Percentiles rank a stretch among this genome's conserved stretches.
These are phyloP conservation scores for Trifolium subterraneum DNA, from an alignment of 306 rosid genomes.

Conservation along the genomic window DNA sequence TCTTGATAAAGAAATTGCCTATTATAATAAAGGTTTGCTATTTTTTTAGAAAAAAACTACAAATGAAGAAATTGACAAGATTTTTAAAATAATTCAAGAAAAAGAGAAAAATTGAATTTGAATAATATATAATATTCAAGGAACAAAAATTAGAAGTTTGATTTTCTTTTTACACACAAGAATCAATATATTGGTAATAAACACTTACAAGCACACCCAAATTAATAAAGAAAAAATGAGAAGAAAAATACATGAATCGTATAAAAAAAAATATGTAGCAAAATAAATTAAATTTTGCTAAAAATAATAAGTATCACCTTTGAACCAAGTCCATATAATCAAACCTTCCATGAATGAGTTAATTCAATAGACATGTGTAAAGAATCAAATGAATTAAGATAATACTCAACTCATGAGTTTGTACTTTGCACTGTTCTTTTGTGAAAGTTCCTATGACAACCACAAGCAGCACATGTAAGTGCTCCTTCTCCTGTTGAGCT, in stretches of 20 bases:
- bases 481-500: constrained; percentile 54
- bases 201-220: not conserved
- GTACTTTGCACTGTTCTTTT: constrained; percentile 62
- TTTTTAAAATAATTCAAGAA: not conserved
- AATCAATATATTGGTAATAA: not conserved
- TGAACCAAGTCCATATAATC: too few species aligned
- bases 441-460: constrained; percentile 88
- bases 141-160: not conserved
- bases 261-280: too few species aligned
- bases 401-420: constrained; percentile 8
- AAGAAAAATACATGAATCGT: not conserved
- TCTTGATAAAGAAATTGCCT: too few species aligned
- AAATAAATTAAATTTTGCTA: too few species aligned
- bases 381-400: not conserved
- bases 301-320: too few species aligned
- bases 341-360: not conserved
- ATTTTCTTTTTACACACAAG: not conserved
- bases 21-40: too few species aligned
- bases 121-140: not conserved
- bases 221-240: not conserved
- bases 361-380: not conserved
- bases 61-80: not conserved
- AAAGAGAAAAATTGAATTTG: not conserved
- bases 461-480: constrained; percentile 87
- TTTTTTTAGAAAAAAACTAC: too few species aligned